Evolutionary conservation across 2,329 filamentous ascomycete genomes (phyloP).

Genomic region (Shiraia bambusicola): DNA sequence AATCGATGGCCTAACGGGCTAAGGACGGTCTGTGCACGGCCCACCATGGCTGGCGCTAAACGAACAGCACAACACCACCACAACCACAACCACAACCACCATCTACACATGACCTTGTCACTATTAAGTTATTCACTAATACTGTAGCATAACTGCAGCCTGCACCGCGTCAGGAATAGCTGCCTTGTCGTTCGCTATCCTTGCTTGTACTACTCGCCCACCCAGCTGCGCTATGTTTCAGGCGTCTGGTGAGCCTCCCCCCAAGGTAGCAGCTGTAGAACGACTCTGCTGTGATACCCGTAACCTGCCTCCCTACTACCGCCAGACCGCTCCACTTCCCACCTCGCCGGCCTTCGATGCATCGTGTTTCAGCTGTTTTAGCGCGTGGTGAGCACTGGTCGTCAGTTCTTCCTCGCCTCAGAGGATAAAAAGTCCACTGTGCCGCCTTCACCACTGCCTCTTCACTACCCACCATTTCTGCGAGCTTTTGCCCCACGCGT

Average conservation of each 20-base stretch:
- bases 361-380: conserved; percentile 46
- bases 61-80: conserved; percentile 30
- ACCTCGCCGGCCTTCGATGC: conserved; percentile 32
- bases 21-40: conserved; percentile 20
- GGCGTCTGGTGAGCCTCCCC: conserved; percentile 33
- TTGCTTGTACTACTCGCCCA: conserved; percentile 38
- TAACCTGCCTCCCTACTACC: too few species aligned
- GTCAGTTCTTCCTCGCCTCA: conserved; percentile 30
- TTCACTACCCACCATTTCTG: conserved; percentile 27
- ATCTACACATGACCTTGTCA: too few species aligned
- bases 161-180: conserved; percentile 27
- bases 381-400: conserved; percentile 40
- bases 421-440: conserved; percentile 43
- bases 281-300: conserved; percentile 30
- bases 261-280: too few species aligned
- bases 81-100: conserved; percentile 29
- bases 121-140: too few species aligned
- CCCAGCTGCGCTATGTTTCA: conserved; percentile 40
- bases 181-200: conserved; percentile 27
- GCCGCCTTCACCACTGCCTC: conserved; percentile 37
- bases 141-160: too few species aligned
- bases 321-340: conserved; percentile 32
- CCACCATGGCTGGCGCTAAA: conserved; percentile 32
- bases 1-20: conserved; percentile 34
- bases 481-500: conserved; percentile 37